Conservation (phyloP, 1,284 basidiomycete genomes). For the Acaromyces ingoldii region DNA sequence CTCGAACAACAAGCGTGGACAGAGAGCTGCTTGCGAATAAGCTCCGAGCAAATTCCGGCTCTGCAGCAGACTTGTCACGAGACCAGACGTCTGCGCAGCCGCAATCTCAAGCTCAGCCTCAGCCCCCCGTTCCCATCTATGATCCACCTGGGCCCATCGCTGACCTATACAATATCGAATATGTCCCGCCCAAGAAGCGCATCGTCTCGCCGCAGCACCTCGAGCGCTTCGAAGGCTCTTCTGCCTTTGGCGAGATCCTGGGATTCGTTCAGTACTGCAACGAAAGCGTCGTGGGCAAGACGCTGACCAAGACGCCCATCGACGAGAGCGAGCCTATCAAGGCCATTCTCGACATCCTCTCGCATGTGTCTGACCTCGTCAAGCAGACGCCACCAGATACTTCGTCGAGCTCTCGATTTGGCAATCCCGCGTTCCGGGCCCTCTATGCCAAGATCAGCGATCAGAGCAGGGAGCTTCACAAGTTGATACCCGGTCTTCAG, state of each 20-base stretch:
- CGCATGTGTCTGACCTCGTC: conserved; percentile 49
- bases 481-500: conserved; percentile 46
- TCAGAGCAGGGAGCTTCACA: conserved; percentile 54
- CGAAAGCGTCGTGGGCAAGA: conserved; percentile 68
- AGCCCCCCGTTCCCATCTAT: background rate
- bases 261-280: conserved; percentile 74
- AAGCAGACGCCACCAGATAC: conserved; percentile 69
- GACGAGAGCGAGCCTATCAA: conserved; percentile 58
- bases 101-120: no score
- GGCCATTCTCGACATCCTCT: conserved; percentile 53
- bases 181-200: conserved; percentile 58
- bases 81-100: no score
- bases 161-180: no score
- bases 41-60: no score
- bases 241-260: conserved; percentile 67
- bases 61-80: no score
- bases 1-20: no score
- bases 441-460: conserved; percentile 79
- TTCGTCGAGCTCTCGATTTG: conserved; percentile 83
- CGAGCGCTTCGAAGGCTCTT: conserved; percentile 71
- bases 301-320: conserved; percentile 61
- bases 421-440: conserved; percentile 89
- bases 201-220: conserved; percentile 78
- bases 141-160: background rate
- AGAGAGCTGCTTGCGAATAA: no score